Evolutionary conservation across 2,329 filamentous ascomycete species (phyloP), one percentile per base, ranked within the genome.

Genomic region (Pezicula radicicola): DNA sequence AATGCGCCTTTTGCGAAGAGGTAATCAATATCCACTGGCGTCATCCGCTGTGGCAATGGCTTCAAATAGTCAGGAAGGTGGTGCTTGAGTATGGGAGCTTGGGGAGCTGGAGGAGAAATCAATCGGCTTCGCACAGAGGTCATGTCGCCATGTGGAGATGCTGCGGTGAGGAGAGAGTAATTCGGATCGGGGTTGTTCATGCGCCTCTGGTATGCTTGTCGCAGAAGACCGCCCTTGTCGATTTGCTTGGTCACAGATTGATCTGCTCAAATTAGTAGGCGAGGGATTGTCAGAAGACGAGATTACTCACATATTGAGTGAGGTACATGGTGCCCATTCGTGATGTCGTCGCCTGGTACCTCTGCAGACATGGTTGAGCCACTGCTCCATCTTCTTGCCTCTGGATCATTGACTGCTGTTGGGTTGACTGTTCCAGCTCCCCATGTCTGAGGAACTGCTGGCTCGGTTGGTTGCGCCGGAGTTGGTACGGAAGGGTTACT

Each of bases 1-100:
- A 97, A 74, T 1, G 91, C 91, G 4, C 91, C 91, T 75, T 96
- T 97, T 66, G 85, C 81, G 55, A 86, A 81, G 51, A 97, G 78
- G 68, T 94, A 96, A 51, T 85, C 80, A 55, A 96, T 81, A 72
- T 97, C 92, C 60, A 96, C 91, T 13, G 81, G 77, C 6, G 87
- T 84, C 60, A 96, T 87, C 64, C 87, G 87, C 41, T 81, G 71
- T 1, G 91, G 91, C 6, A 96, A 76, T 21, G 90, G 86, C 63
- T 89, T 89, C 64, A 97, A 84, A 65, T 91, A 97, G 30, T 72
- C 71, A 36, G 84, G 83, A 19, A 85, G 71, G 36, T 55, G 30
- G 44, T 63, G 60, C 36, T 63, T 66, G 7, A 61, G 52, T 2
- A 52, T 36, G n/a, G 58, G 56, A 3, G 35, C 25, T n/a, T 49